Base-by-base conservation (phyloP, 1,139 yeast species). In the Taphrina deformans region DNA sequence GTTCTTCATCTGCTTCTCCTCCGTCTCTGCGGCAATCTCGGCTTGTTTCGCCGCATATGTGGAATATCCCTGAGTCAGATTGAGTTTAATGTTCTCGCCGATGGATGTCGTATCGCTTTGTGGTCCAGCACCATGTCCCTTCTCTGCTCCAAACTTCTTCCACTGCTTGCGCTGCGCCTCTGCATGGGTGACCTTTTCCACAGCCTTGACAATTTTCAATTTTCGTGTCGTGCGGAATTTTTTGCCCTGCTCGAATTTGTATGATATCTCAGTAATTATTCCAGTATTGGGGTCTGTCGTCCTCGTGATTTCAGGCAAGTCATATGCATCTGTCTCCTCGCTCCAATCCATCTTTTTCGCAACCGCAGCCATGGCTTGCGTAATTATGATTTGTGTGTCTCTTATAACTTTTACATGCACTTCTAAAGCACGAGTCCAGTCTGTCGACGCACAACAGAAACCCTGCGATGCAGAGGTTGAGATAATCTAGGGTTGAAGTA, bases 241-340 rank as follows among this genome's bases (percentile, higher is more conserved):
- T 76, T 89, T 87, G 68, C 96, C 96, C 69, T 87, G 85, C 64
- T 83, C 87, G 58, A 73, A 66, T 74, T 88, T 84, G 79, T 83
- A 92, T 26, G 63, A 59, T 27, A 59, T 31, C 63, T 92, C 85
- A 67, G 91, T 83, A 65, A 92, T 86, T 18, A 97, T 89, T 77
- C 89, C 90, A 69, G 97, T 88, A 64, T 97, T 97, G 74, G 91
- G 97, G 76, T 90, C 89, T 65, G 83, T 83, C 67, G 86, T 88
- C 73, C 89, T 82, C 53, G 67, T 62, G 27, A 55, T n/a, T 21
- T 56, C 58, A 18, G 66, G 67, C n/a, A 67, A 53, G 12, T 45
- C 58, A 33, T 45, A 38, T 12, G 61, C 63, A 14, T 67, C 69
- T 7, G 48, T 40, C 33, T 61, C 65, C 29, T 59, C 63, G 41